Evolutionary conservation across 2,329 filamentous ascomycete species (phyloP).

Genomic region (Fusarium sp.): DNA sequence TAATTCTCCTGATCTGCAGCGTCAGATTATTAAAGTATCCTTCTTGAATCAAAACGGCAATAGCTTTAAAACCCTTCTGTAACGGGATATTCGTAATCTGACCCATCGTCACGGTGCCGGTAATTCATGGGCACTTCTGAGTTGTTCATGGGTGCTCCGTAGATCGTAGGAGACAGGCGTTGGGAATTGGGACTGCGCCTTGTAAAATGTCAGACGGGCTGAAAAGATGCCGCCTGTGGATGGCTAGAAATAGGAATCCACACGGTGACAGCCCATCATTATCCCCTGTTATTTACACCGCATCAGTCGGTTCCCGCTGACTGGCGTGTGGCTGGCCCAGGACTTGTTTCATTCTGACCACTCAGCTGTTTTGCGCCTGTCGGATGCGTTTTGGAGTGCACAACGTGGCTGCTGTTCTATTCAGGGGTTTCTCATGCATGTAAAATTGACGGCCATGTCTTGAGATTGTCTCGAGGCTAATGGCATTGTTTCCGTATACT

Average conservation of each 20-base stretch:
- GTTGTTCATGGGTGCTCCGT: no score
- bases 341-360: constrained; percentile 19
- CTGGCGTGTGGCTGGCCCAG: constrained; percentile 10
- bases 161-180: neutral
- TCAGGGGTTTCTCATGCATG: constrained; percentile 7
- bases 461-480: neutral
- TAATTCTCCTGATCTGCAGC: neutral
- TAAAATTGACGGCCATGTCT: neutral
- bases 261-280: neutral
- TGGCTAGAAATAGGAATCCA: neutral
- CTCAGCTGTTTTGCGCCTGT: constrained; percentile 25
- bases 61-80: constrained; percentile 9
- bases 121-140: no score
- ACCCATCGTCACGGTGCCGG: no score
- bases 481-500: neutral
- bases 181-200: constrained; percentile 3
- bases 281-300: neutral
- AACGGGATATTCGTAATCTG: constrained; percentile 1
- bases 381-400: neutral
- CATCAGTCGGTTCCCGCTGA: neutral
- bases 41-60: no score
- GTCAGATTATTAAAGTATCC: neutral
- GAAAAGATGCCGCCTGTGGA: neutral
- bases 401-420: neutral
- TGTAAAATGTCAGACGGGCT: neutral